A percentile compares a stretch with the other conserved stretches of the same genome.
Evolutionary conservation across 2,329 filamentous ascomycete species (phyloP).

Genomic region (Ophiostoma triangulosporum): DNA sequence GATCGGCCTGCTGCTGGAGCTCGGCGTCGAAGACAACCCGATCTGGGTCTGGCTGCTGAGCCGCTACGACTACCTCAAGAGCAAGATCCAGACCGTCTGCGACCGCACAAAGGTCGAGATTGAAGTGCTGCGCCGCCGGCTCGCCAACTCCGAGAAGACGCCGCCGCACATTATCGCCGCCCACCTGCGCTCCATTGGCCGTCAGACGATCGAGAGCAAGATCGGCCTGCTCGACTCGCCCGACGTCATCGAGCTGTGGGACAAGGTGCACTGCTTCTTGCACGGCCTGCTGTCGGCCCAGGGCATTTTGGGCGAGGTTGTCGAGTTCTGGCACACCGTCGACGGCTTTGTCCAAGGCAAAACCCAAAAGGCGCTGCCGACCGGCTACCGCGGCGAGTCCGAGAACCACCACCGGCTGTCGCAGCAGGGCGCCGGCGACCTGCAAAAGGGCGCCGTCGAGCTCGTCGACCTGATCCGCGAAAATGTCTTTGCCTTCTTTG

Average conservation of each 20-base stretch:
- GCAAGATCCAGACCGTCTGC: conserved; percentile 64
- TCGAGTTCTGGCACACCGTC: conserved; percentile 89
- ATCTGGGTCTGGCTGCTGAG: conserved; percentile 94
- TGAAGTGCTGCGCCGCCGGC: conserved; percentile 70
- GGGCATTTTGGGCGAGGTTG: conserved; percentile 74
- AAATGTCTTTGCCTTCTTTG: conserved; percentile 68
- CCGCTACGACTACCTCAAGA: conserved; percentile 77
- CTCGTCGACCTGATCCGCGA: conserved; percentile 73
- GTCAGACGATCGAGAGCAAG: conserved; percentile 47
- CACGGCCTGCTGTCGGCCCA: conserved; percentile 60
- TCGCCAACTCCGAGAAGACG: conserved; percentile 56
- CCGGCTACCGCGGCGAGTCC: conserved; percentile 71
- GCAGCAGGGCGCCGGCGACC: conserved; percentile 51
- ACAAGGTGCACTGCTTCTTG: conserved; percentile 67
- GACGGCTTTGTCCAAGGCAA: conserved; percentile 81
- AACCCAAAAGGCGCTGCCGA: conserved; percentile 65
- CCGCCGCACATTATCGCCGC: conserved; percentile 54
- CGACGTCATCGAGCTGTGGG: conserved; percentile 83
- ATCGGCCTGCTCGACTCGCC: conserved; percentile 58
- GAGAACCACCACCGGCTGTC: conserved; percentile 69
- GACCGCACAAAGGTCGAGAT: conserved; percentile 87
- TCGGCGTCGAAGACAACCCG: conserved; percentile 89
- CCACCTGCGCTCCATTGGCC: conserved; percentile 61
- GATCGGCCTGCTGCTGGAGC: conserved; percentile 76
- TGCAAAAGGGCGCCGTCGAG: conserved; percentile 68